Conservation (phyloP, 2,329 filamentous ascomycete genomes). For the Colletotrichum theobromicola region DNA sequence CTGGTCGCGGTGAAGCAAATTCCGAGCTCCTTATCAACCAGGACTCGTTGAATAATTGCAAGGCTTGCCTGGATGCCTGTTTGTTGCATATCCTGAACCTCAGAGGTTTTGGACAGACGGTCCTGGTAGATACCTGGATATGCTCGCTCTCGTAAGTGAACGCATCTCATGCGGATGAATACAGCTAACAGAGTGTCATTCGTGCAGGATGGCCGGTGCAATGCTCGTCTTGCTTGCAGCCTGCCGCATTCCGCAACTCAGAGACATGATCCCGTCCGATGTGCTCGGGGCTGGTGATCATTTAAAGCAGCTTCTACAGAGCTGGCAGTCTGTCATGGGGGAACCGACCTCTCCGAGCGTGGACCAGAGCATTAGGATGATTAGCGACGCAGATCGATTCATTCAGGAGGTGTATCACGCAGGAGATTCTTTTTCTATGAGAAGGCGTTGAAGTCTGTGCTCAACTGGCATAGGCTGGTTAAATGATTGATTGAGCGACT, state of each 20-base stretch:
- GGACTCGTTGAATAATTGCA: slow-evolving; percentile 45
- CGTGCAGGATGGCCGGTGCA: slow-evolving; percentile 48
- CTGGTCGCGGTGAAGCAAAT: slow-evolving; percentile 27
- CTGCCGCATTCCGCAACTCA: slow-evolving; percentile 41
- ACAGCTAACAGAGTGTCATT: background rate
- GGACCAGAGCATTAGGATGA: slow-evolving; percentile 50
- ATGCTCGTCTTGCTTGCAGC: slow-evolving; percentile 55
- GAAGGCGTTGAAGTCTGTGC: background rate
- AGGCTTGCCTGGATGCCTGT: slow-evolving; percentile 52
- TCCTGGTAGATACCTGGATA: slow-evolving; percentile 60
- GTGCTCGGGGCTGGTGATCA: slow-evolving; percentile 45
- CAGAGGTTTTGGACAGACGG: slow-evolving; percentile 52
- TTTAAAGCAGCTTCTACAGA: slow-evolving; percentile 41
- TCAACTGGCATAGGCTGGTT: background rate
- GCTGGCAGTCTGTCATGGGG: slow-evolving; percentile 47
- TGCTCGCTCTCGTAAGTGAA: slow-evolving; percentile 54
- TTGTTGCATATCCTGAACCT: slow-evolving; percentile 54
- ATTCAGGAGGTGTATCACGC: slow-evolving; percentile 39
- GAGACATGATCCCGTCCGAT: slow-evolving; percentile 41
- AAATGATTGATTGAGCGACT: background rate
- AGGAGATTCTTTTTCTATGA: slow-evolving; percentile 11
- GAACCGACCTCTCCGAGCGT: slow-evolving; percentile 49
- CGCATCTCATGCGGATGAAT: background rate
- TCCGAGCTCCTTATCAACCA: slow-evolving; percentile 29
- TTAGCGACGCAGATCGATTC: slow-evolving; percentile 47